These are phyloP conservation scores for Spathaspora passalidarum DNA, from an alignment of 805 yeast genomes.

Conservation along the genomic window DNA sequence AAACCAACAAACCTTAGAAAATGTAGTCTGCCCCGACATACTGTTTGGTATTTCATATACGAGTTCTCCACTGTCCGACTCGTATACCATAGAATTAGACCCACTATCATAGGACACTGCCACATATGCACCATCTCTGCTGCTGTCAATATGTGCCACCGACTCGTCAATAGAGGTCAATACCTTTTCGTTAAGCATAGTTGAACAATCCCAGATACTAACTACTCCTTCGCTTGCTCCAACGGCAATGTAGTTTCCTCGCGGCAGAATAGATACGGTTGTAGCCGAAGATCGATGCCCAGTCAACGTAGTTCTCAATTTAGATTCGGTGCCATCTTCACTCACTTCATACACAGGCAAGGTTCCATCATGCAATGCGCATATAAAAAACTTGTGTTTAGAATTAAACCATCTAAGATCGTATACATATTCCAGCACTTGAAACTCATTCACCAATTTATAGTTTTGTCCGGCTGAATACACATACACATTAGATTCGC, in stretches of 20 bases:
- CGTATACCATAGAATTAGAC: constrained; percentile 40
- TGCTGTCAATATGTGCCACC: constrained; percentile 35
- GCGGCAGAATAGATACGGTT: constrained; percentile 47
- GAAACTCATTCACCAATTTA: constrained; percentile 20
- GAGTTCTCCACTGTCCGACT: constrained; percentile 23
- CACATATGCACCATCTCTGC: constrained; percentile 45
- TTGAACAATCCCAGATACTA: constrained; percentile 43
- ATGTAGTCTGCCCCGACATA: constrained; percentile 24
- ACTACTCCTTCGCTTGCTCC: constrained; percentile 60
- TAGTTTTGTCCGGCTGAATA: constrained; percentile 31
- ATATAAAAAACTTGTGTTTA: constrained; percentile 26
- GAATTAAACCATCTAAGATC: constrained; percentile 47
- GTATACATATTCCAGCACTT: constrained; percentile 28
- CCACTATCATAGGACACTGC: constrained; percentile 44
- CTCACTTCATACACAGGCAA: constrained; percentile 22
- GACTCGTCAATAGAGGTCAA: constrained; percentile 43
- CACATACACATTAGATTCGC: constrained; percentile 34
- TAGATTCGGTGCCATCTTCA: constrained; percentile 6
- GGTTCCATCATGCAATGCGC: constrained; percentile 49
- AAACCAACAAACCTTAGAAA: constrained; percentile 30
- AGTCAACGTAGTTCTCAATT: constrained; percentile 18
- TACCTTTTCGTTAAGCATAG: constrained; percentile 34
- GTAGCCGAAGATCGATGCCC: constrained; percentile 53
- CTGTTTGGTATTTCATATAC: constrained; percentile 31
- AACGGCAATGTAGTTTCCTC: constrained; percentile 47